These are phyloP conservation scores for Aspergillus panamensis DNA, from an alignment of 495 filamentous ascomycete genomes.

Conservation along the genomic window DNA sequence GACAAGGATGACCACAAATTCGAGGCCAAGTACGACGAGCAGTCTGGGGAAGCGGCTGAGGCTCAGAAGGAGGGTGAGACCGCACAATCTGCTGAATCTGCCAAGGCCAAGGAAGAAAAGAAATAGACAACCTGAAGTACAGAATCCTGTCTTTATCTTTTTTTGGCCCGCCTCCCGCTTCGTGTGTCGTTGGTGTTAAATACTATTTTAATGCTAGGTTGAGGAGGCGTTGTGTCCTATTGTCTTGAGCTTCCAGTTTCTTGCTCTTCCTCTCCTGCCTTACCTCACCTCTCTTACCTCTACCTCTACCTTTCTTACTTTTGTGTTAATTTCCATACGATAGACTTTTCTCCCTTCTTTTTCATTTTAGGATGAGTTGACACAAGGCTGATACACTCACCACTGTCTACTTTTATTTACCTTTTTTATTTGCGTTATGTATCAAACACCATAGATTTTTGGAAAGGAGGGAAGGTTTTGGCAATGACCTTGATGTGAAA, in stretches of 20 bases:
- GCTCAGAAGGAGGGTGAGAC: conserved; percentile 41
- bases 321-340: conserved; percentile 28
- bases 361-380: conserved; percentile 1
- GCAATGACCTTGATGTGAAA: background rate
- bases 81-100: conserved; percentile 16
- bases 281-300: background rate
- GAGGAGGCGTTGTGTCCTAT: background rate
- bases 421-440: conserved; percentile 12
- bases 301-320: conserved; percentile 9
- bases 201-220: conserved; percentile 2
- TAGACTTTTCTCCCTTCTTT: conserved; percentile 18
- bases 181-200: background rate
- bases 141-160: conserved; percentile 3
- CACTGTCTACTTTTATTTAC: conserved; percentile 4
- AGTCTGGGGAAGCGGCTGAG: conserved; percentile 42
- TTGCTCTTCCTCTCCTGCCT: background rate
- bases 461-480: background rate
- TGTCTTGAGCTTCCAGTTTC: background rate
- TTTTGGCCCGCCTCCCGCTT: background rate
- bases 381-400: background rate
- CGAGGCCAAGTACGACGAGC: conserved; percentile 28
- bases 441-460: conserved; percentile 13
- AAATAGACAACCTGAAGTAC: conserved; percentile 19
- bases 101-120: conserved; percentile 26
- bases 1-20: conserved; percentile 56